Evolutionary conservation across 805 yeast species (phyloP).

Genomic region (Saturnispora besseyi): DNA sequence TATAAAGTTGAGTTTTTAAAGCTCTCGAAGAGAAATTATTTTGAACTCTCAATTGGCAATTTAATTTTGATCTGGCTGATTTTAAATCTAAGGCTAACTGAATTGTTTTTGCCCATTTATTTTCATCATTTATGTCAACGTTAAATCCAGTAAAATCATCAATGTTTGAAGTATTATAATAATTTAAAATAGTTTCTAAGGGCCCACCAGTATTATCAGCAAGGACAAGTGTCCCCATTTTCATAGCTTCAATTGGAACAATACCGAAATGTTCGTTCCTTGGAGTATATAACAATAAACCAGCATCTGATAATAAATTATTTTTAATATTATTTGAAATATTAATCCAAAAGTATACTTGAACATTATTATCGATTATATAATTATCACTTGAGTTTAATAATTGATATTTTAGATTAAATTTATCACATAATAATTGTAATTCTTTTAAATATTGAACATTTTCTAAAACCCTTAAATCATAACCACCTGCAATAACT

Average conservation of each 20-base stretch:
- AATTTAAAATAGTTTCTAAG: conserved; percentile 56
- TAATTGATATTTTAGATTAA: conserved; percentile 4
- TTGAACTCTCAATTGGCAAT: conserved; percentile 28
- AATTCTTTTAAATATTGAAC: conserved; percentile 60
- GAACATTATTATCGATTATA: background rate
- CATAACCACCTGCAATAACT: conserved; percentile 89
- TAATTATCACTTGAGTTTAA: background rate
- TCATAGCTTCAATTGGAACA: conserved; percentile 95
- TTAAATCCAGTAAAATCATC: conserved; percentile 49
- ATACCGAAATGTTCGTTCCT: conserved; percentile 92
- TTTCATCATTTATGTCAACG: conserved; percentile 34
- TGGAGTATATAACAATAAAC: conserved; percentile 77
- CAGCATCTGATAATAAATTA: conserved; percentile 47
- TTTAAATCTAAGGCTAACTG: conserved; percentile 26
- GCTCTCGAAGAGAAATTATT: conserved; percentile 36
- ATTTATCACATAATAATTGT: conserved; percentile 34
- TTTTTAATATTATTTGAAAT: conserved; percentile 59
- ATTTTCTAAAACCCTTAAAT: conserved; percentile 65
- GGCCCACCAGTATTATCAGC: conserved; percentile 94
- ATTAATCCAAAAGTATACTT: conserved; percentile 61
- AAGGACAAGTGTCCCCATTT: conserved; percentile 69
- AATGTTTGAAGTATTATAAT: conserved; percentile 9
- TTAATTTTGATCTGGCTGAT: conserved; percentile 15
- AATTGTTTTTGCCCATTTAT: conserved; percentile 48
- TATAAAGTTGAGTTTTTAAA: conserved; percentile 27